These are phyloP conservation scores for Mycosphaerella sp. DNA, from an alignment of 2,329 filamentous ascomycete species.

Conservation along the genomic window DNA sequence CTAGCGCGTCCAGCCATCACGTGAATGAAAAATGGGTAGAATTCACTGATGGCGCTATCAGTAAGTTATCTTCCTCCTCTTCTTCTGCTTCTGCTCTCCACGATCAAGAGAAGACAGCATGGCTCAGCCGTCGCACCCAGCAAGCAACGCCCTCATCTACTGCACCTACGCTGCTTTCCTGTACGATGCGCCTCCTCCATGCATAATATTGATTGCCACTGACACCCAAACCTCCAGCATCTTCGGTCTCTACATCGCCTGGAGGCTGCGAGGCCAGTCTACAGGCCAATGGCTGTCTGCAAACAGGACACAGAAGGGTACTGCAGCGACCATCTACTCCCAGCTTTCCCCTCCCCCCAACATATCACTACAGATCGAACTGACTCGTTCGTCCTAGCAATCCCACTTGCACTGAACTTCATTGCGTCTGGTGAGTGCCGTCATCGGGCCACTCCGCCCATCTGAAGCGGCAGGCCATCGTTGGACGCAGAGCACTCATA, in stretches of 20 bases:
- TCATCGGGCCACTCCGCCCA: conserved; percentile 8
- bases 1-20: background rate
- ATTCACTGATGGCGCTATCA: no score
- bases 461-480: conserved; percentile 13
- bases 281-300: conserved; percentile 67
- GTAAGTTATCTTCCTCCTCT: background rate
- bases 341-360: background rate
- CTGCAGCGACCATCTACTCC: conserved; percentile 34
- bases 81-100: background rate
- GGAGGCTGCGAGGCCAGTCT: conserved; percentile 54
- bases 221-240: conserved; percentile 44
- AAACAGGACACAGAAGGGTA: conserved; percentile 79
- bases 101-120: conserved; percentile 41
- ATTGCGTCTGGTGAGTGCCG: conserved; percentile 80
- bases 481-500: background rate
- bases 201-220: conserved; percentile 37
- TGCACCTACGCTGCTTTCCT: conserved; percentile 71
- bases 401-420: conserved; percentile 80
- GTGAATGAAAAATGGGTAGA: background rate
- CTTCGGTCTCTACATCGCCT: conserved; percentile 55
- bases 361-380: background rate
- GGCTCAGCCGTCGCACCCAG: conserved; percentile 67
- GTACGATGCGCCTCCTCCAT: conserved; percentile 40
- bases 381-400: conserved; percentile 49
- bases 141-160: conserved; percentile 79